These are phyloP conservation scores for Penicillium antarcticum DNA, from an alignment of 495 filamentous ascomycete genomes.

Conservation along the genomic window DNA sequence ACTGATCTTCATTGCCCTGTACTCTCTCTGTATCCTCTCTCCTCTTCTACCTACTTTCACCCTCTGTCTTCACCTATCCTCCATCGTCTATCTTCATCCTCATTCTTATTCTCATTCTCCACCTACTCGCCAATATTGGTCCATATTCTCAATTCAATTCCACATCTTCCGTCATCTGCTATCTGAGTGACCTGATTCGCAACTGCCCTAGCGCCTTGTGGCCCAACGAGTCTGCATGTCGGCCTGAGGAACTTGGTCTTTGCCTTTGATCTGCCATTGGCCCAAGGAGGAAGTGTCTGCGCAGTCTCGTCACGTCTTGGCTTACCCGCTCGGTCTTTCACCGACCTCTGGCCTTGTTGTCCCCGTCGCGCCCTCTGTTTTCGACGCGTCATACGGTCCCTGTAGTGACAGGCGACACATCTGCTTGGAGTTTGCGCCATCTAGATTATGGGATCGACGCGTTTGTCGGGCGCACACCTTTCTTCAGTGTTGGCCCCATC, in stretches of 20 bases:
- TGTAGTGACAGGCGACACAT: constrained; percentile 14
- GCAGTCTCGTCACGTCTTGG: constrained; percentile 12
- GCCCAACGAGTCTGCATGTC: constrained; percentile 27
- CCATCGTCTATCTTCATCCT: constrained; percentile 3
- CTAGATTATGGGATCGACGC: constrained; percentile 61
- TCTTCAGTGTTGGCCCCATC: constrained; percentile 58
- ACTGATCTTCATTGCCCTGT: background rate
- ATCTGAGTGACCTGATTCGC: constrained; percentile 6
- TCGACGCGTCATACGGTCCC: constrained; percentile 26
- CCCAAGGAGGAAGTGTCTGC: constrained; percentile 16
- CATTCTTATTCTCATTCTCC: constrained; percentile 7
- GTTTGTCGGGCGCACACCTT: constrained; percentile 58
- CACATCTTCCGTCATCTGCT: background rate
- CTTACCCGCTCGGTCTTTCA: background rate
- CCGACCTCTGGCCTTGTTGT: constrained; percentile 7
- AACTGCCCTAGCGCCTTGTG: constrained; percentile 19
- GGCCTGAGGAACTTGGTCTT: constrained; percentile 21
- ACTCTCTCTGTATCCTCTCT: constrained; percentile 6
- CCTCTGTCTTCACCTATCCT: constrained; percentile 9
- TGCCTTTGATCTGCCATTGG: constrained; percentile 13
- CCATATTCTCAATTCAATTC: background rate
- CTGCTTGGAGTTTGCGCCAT: background rate
- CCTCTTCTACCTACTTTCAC: background rate
- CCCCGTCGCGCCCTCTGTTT: constrained; percentile 12
- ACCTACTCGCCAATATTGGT: background rate